Conservation (phyloP, 139 green algal species). For the Picochlorum sp. region DNA sequence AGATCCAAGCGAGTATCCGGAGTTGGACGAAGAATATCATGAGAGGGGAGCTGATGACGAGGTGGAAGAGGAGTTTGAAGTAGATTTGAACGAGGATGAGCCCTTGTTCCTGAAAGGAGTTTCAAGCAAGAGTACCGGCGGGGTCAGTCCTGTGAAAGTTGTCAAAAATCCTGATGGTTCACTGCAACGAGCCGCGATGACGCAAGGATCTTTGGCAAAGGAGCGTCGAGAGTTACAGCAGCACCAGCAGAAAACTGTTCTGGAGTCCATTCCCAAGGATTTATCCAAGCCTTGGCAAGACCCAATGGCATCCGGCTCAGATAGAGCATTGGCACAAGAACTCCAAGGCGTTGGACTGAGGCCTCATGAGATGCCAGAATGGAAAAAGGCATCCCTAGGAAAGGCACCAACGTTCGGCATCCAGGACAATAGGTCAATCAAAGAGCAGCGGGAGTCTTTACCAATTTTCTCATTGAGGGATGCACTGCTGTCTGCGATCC, state of each 20-base stretch:
- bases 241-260: slow-evolving; percentile 87
- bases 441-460: slow-evolving; percentile 88
- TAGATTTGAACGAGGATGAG: slow-evolving; percentile 96
- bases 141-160: slow-evolving; percentile 82
- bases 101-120: slow-evolving; percentile 82
- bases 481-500: slow-evolving; percentile 79
- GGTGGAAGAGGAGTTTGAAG: slow-evolving; percentile 90
- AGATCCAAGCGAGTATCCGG: slow-evolving; percentile 75
- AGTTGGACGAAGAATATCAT: slow-evolving; percentile 77
- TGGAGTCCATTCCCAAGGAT: slow-evolving; percentile 91
- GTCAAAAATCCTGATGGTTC: slow-evolving; percentile 97
- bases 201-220: slow-evolving; percentile 85
- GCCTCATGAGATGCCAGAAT: slow-evolving; percentile 65
- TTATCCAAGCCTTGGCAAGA: slow-evolving; percentile 92
- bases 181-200: slow-evolving; percentile 96
- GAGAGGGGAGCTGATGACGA: slow-evolving; percentile 10
- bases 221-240: slow-evolving; percentile 92
- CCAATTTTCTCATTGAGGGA: slow-evolving; percentile 92
- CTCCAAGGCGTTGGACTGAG: slow-evolving; percentile 67
- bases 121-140: slow-evolving; percentile 26
- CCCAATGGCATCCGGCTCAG: slow-evolving; percentile 74
- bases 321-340: slow-evolving; percentile 72
- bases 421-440: slow-evolving; percentile 76
- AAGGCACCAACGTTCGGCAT: slow-evolving; percentile 86
- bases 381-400: slow-evolving; percentile 82